A percentile compares a stretch with the other conserved stretches of the same genome.
Evolutionary conservation across 2,329 filamentous ascomycete species (phyloP).

Genomic region (Magnaporthales sp.): DNA sequence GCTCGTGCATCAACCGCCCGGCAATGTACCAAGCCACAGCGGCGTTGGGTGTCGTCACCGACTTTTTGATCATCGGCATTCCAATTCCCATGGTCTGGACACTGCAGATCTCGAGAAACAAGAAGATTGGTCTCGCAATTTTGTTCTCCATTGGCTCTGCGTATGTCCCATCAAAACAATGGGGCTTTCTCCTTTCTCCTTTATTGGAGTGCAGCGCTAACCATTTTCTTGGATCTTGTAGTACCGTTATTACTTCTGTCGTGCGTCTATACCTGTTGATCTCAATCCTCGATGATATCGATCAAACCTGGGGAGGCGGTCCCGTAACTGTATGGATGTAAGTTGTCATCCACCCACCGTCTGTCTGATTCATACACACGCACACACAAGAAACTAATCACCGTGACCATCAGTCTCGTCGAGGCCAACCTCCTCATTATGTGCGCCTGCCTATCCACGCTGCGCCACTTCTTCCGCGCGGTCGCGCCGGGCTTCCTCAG

Average conservation of each 20-base stretch:
- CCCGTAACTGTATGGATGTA: neutral
- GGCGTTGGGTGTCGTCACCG: constrained; percentile 10
- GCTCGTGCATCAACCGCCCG: constrained; percentile 9
- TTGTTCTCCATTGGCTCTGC: constrained; percentile 9
- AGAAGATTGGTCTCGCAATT: constrained; percentile 9
- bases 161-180: neutral
- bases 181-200: too few species aligned
- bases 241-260: constrained; percentile 3
- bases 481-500: neutral
- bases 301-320: neutral
- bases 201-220: neutral
- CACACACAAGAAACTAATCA: neutral
- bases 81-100: constrained; percentile 7
- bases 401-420: neutral
- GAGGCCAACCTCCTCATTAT: too few species aligned
- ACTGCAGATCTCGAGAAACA: constrained; percentile 6
- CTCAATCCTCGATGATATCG: neutral
- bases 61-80: constrained; percentile 9
- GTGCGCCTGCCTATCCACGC: too few species aligned
- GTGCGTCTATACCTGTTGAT: constrained; percentile 1
- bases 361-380: neutral
- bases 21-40: constrained; percentile 11
- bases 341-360: neutral
- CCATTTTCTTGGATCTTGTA: neutral
- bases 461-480: constrained; percentile 4